Evolutionary conservation across 345 rosid genomes (phyloP).

Genomic region (Eutrema japonicum): DNA sequence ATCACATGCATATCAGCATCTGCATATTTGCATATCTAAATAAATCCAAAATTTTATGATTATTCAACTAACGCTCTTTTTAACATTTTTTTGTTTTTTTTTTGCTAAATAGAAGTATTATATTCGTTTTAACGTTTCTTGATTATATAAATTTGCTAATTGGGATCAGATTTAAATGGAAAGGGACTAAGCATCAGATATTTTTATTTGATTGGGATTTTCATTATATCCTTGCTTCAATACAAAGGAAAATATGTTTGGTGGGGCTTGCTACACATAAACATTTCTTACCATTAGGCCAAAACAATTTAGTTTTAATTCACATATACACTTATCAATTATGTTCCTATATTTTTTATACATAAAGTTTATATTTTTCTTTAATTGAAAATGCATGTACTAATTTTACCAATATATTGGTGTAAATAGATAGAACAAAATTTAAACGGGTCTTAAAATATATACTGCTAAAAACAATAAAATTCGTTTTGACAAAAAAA

Average conservation of each 20-base stretch:
- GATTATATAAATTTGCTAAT: not conserved
- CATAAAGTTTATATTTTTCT: not conserved
- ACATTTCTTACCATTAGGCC: no score
- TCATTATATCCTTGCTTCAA: constrained; percentile 34
- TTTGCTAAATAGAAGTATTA: no score
- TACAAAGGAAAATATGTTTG: constrained; percentile 31
- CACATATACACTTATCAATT: not conserved
- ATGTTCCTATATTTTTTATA: not conserved
- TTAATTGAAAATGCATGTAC: not conserved
- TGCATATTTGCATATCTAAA: not conserved
- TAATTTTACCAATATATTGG: not conserved
- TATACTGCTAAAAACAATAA: no score
- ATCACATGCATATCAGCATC: not conserved
- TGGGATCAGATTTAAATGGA: constrained; percentile 17
- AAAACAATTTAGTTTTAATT: constrained; percentile 32
- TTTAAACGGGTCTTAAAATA: not conserved
- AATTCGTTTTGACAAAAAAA: no score
- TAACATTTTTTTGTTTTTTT: no score
- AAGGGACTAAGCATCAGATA: constrained; percentile 26
- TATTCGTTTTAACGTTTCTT: not conserved
- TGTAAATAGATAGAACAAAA: not conserved
- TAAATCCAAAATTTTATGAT: not conserved
- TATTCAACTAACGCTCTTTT: constrained; percentile 6
- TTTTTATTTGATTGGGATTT: no score
- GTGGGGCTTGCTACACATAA: no score